phyloP scores from a whole-genome alignment of 1,284 basidiomycete species.

The Mycena citricolor region DNA sequence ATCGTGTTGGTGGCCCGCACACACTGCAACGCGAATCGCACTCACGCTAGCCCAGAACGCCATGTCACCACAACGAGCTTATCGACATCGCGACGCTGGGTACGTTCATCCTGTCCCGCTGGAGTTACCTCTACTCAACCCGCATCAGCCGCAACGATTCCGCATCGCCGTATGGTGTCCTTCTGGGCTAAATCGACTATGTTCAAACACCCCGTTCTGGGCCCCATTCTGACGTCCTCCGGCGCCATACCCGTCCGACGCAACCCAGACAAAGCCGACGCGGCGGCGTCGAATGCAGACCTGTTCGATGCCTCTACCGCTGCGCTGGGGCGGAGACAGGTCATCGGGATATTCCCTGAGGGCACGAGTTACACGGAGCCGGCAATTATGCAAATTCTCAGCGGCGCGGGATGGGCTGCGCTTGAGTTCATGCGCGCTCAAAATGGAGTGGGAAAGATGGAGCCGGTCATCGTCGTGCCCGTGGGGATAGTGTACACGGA shows the following conservation, averaged over 20 bases:
- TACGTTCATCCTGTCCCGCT: conserved; percentile 26
- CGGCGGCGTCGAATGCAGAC: conserved; percentile 12
- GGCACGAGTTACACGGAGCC: conserved; percentile 68
- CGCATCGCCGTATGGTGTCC: conserved; percentile 60
- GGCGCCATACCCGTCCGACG: conserved; percentile 75
- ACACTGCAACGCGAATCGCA: background rate
- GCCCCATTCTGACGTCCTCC: conserved; percentile 60
- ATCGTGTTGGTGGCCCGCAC: conserved; percentile 48
- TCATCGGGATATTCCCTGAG: conserved; percentile 78
- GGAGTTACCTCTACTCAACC: background rate
- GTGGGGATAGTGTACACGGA: conserved; percentile 75
- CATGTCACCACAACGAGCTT: conserved; percentile 72
- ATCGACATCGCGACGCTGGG: conserved; percentile 54
- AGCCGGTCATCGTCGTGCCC: conserved; percentile 56
- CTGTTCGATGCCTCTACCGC: conserved; percentile 29
- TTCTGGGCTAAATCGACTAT: conserved; percentile 74
- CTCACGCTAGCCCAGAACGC: conserved; percentile 40
- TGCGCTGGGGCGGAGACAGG: conserved; percentile 25
- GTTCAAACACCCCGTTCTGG: conserved; percentile 60
- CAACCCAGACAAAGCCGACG: conserved; percentile 18
- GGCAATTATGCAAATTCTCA: conserved; percentile 66
- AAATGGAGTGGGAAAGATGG: conserved; percentile 15
- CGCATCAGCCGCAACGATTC: conserved; percentile 49
- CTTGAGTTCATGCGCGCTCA: conserved; percentile 58
- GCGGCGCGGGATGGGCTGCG: conserved; percentile 77